A percentile compares a stretch with the other conserved stretches of the same genome.
These are phyloP conservation scores for Digitaria exilis DNA, from an alignment of 202 grass and related monocot species.

Conservation along the genomic window DNA sequence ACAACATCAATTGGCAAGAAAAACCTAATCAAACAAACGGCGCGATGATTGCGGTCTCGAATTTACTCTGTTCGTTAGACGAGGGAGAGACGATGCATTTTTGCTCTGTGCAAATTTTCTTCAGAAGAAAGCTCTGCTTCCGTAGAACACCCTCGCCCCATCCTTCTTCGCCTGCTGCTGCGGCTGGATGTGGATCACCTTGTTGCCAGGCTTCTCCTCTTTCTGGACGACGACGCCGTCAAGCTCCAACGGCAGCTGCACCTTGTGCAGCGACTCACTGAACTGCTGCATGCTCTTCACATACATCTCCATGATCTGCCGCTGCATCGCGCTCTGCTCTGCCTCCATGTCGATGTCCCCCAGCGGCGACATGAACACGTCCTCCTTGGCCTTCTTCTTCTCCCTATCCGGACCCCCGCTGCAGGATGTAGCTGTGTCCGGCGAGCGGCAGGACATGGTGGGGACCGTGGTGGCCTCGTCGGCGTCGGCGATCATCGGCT, in stretches of 20 bases:
- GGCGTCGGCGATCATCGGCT: not conserved
- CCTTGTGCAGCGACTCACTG: conserved; percentile 69
- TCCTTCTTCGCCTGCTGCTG: conserved; percentile 63
- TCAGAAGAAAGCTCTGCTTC: conserved; percentile 98
- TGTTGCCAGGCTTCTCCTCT: conserved; percentile 36
- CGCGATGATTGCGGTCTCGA: not conserved
- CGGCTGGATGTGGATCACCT: conserved; percentile 14
- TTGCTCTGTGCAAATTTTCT: conserved; percentile 9
- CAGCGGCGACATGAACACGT: conserved; percentile 59
- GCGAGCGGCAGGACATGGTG: conserved; percentile 25
- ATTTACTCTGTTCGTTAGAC: not conserved
- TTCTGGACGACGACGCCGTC: conserved; percentile 39
- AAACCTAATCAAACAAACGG: not conserved
- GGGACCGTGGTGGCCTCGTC: not conserved
- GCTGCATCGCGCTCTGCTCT: conserved; percentile 87
- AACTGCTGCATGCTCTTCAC: conserved; percentile 96
- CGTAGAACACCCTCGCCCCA: conserved; percentile 84
- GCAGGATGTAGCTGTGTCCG: conserved; percentile 71
- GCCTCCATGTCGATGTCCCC: conserved; percentile 57
- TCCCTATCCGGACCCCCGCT: not conserved
- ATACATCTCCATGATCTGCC: conserved; percentile 97
- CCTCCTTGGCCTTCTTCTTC: conserved; percentile 26
- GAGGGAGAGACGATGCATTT: not conserved
- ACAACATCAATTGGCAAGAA: conserved; percentile 1
- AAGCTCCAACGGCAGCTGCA: conserved; percentile 80